A percentile compares a stretch with the other conserved stretches of the same genome.
Conservation (phyloP, 768 basidiomycete genomes). For the Cantharellus cinnabarinus region DNA sequence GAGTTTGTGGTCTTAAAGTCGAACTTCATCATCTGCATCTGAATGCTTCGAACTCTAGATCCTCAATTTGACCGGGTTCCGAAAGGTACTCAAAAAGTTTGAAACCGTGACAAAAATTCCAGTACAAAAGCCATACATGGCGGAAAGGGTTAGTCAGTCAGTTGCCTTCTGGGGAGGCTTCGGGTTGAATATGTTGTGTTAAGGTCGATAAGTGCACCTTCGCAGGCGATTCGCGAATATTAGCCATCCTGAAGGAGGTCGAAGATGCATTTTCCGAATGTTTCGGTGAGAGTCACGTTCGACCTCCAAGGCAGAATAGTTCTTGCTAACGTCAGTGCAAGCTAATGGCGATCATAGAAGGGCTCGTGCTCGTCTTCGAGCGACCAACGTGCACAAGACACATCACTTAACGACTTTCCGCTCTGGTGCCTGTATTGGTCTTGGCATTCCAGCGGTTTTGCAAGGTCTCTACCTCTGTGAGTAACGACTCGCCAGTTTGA, state of each 20-base stretch:
- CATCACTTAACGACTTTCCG: constrained; percentile 57
- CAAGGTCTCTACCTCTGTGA: constrained; percentile 43
- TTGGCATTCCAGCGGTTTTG: constrained; percentile 47
- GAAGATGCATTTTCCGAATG: constrained; percentile 55
- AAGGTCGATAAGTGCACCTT: constrained; percentile 6
- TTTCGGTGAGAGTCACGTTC: constrained; percentile 36
- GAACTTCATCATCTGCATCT: neutral
- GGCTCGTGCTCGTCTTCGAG: constrained; percentile 47
- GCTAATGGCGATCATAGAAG: constrained; percentile 59
- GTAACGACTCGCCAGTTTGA: constrained; percentile 9
- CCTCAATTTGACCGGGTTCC: constrained; percentile 76
- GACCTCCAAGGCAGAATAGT: neutral
- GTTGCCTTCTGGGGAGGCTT: neutral
- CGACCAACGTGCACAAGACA: constrained; percentile 27
- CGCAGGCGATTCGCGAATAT: constrained; percentile 17
- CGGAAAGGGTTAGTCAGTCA: constrained; percentile 35
- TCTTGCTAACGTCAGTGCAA: constrained; percentile 11
- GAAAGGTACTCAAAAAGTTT: constrained; percentile 71
- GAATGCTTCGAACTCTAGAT: constrained; percentile 24
- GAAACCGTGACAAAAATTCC: constrained; percentile 60
- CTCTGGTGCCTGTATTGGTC: constrained; percentile 50
- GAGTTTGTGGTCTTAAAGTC: constrained; percentile 26
- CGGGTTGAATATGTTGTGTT: neutral
- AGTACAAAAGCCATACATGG: constrained; percentile 58
- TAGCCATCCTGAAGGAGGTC: constrained; percentile 48